Evolutionary conservation across 2,329 filamentous ascomycete genomes (phyloP).

Genomic region (Arachnomyces sp.): DNA sequence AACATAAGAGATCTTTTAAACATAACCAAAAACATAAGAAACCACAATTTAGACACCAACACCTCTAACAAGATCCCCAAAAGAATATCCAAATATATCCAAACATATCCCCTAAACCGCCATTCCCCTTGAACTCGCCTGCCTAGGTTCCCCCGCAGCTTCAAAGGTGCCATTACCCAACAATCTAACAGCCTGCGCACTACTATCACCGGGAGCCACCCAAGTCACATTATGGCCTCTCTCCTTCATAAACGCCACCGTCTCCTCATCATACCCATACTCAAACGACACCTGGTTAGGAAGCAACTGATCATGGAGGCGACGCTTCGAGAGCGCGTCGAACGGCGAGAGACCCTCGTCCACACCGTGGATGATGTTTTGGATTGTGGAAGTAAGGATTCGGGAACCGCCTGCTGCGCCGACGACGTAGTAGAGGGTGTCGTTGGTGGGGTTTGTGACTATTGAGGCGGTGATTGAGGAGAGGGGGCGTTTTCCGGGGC

Average conservation of each 20-base stretch:
- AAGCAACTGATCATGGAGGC: conserved; percentile 74
- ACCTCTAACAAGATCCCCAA: no score
- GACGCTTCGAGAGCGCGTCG: conserved; percentile 56
- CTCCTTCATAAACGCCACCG: conserved; percentile 53
- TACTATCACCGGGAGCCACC: conserved; percentile 55
- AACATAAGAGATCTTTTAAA: no score
- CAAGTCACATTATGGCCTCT: conserved; percentile 65
- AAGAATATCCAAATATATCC: not conserved
- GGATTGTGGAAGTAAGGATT: conserved; percentile 73
- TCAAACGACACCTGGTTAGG: conserved; percentile 64
- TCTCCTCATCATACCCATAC: conserved; percentile 56
- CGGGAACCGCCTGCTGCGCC: conserved; percentile 73
- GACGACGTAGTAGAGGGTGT: conserved; percentile 57
- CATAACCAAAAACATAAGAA: no score
- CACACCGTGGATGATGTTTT: conserved; percentile 64
- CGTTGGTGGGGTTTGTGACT: conserved; percentile 53
- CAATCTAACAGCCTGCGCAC: conserved; percentile 61
- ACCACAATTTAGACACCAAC: no score
- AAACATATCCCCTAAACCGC: conserved; percentile 33
- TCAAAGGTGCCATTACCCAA: conserved; percentile 62
- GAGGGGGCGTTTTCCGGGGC: conserved; percentile 70
- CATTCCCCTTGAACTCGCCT: conserved; percentile 60
- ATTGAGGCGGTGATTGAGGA: conserved; percentile 77
- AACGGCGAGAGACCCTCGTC: conserved; percentile 54
- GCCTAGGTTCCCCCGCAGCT: conserved; percentile 67